These are phyloP conservation scores for Pseudophaeomoniella oleicola DNA, from an alignment of 2,329 filamentous ascomycete genomes.

Conservation along the genomic window DNA sequence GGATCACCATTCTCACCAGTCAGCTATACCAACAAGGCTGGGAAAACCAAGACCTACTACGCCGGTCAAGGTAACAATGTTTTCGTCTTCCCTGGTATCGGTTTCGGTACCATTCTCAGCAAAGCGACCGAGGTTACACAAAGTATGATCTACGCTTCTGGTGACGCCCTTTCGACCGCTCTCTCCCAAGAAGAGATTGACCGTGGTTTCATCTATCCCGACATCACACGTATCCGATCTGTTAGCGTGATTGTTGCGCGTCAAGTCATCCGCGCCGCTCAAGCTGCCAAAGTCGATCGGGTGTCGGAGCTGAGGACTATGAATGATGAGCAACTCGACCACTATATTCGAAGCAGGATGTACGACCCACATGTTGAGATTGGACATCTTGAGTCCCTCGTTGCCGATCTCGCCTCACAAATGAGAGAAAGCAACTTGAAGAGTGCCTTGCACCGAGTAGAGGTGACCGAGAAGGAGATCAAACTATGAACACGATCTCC, in stretches of 20 bases:
- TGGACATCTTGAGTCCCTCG: conserved; percentile 29
- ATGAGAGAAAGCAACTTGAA: conserved; percentile 10
- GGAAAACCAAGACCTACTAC: conserved; percentile 51
- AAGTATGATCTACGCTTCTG: conserved; percentile 93
- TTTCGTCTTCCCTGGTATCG: conserved; percentile 95
- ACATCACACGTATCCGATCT: conserved; percentile 80
- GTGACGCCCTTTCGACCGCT: conserved; percentile 61
- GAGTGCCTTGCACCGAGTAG: conserved; percentile 3
- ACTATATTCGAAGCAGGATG: conserved; percentile 34
- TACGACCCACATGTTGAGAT: conserved; percentile 34
- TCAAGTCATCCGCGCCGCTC: conserved; percentile 85
- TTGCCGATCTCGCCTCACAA: conserved; percentile 24
- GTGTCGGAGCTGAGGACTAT: conserved; percentile 28
- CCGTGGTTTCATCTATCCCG: conserved; percentile 77
- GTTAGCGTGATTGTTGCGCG: conserved; percentile 75
- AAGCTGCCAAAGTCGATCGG: conserved; percentile 57
- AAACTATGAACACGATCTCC: conserved; percentile 10
- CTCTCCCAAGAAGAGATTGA: conserved; percentile 70
- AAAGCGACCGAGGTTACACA: conserved; percentile 80
- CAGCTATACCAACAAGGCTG: conserved; percentile 42
- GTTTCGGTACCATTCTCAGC: conserved; percentile 80
- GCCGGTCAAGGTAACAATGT: conserved; percentile 69
- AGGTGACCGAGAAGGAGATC: conserved; percentile 6
- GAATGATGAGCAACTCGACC: conserved; percentile 27
- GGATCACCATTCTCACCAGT: conserved; percentile 79